phyloP scores from a whole-genome alignment of 495 filamentous ascomycete species.

The Clohesyomyces aquaticus region DNA sequence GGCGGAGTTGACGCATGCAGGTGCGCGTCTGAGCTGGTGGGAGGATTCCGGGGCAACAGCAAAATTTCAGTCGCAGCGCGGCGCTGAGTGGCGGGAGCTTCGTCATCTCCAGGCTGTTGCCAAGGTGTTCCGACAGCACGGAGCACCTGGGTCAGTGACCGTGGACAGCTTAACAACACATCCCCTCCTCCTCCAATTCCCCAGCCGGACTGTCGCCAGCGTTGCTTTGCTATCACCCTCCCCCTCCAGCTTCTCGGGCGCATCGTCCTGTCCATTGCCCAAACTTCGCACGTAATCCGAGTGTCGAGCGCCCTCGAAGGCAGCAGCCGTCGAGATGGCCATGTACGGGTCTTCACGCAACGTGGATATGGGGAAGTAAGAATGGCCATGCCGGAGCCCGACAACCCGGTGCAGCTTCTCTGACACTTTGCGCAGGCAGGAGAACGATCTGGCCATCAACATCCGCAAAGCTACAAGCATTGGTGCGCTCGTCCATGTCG shows the following conservation, averaged over 20 bases:
- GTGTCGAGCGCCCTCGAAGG: constrained; percentile 12
- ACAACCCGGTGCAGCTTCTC: constrained; percentile 22
- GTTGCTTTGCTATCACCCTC: background rate
- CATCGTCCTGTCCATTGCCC: constrained; percentile 9
- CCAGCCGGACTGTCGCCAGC: background rate
- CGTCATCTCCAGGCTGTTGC: constrained; percentile 24
- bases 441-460: constrained; percentile 90
- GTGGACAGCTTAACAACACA: constrained; percentile 26
- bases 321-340: constrained; percentile 44
- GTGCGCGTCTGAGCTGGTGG: constrained; percentile 28
- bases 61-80: background rate
- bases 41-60: constrained; percentile 4
- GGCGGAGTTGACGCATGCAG: constrained; percentile 20
- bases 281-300: constrained; percentile 14
- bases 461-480: constrained; percentile 96
- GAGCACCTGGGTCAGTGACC: constrained; percentile 1
- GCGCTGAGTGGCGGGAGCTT: constrained; percentile 32
- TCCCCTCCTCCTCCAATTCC: constrained; percentile 7
- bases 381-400: background rate
- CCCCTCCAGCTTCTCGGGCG: background rate
- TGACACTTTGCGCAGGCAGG: constrained; percentile 64
- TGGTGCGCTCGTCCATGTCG: constrained; percentile 51
- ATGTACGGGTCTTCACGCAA: constrained; percentile 55
- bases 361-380: constrained; percentile 62
- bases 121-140: constrained; percentile 11